phyloP scores from a whole-genome alignment of 108 stramenopile species.

The Nitzschia palea region DNA sequence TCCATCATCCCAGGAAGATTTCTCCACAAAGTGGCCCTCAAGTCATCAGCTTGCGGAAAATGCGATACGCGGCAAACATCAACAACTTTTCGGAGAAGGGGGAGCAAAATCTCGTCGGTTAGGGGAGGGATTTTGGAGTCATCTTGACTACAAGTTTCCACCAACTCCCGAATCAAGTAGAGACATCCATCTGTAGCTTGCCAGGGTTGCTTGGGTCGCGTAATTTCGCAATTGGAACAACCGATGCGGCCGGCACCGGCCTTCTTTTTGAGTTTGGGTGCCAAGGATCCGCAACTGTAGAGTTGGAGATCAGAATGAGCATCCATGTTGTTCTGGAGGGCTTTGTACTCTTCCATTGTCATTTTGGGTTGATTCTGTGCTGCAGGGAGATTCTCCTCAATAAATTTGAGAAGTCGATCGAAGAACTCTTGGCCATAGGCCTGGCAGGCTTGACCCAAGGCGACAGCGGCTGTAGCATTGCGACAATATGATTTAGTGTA shows the following conservation, averaged over 20 bases:
- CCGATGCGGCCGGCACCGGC: constrained; percentile 87
- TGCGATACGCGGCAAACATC: constrained; percentile 83
- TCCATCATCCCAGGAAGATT: constrained; percentile 77
- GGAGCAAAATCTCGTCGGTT: constrained; percentile 60
- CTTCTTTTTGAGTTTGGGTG: constrained; percentile 94
- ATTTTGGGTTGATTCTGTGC: constrained; percentile 82
- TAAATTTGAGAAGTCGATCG: constrained; percentile 48
- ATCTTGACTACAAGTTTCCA: constrained; percentile 45
- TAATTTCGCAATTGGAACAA: constrained; percentile 76
- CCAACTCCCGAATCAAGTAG: constrained; percentile 83
- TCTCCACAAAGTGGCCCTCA: constrained; percentile 78
- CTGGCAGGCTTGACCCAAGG: constrained; percentile 85
- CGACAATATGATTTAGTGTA: no score
- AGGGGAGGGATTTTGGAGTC: constrained; percentile 32
- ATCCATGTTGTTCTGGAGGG: constrained; percentile 71
- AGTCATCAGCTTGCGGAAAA: constrained; percentile 82
- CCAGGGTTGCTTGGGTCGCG: constrained; percentile 91
- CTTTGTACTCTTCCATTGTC: constrained; percentile 84
- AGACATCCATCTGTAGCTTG: constrained; percentile 95
- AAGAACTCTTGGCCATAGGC: constrained; percentile 71
- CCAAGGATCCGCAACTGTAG: constrained; percentile 91
- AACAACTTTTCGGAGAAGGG: constrained; percentile 65
- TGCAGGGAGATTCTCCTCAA: constrained; percentile 54
- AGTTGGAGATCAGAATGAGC: constrained; percentile 82
- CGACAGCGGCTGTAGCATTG: constrained; percentile 94